Conservation (phyloP, 2,329 filamentous ascomycete species). For the Scedosporium apiospermum region DNA sequence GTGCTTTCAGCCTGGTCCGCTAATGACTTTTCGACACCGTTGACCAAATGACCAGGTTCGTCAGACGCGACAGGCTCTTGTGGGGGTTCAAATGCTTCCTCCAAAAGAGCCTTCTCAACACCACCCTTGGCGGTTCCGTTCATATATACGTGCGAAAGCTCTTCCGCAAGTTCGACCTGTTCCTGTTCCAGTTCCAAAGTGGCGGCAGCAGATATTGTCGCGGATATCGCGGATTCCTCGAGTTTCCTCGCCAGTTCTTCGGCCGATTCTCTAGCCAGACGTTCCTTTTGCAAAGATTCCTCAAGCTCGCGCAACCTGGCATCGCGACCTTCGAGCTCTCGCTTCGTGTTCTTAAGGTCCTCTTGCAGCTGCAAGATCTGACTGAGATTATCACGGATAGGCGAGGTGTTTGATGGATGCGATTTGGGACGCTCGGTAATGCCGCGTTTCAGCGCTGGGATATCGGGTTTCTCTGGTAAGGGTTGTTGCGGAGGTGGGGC, state of each 20-base stretch:
- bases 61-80: slow-evolving; percentile 20
- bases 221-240: slow-evolving; percentile 38
- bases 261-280: slow-evolving; percentile 70
- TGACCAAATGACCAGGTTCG: slow-evolving; percentile 10
- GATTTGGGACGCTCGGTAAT: slow-evolving; percentile 67
- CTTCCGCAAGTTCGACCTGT: background rate
- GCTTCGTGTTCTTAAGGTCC: slow-evolving; percentile 72
- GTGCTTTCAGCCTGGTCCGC: slow-evolving; percentile 23
- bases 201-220: slow-evolving; percentile 5
- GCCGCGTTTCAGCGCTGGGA: slow-evolving; percentile 61
- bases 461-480: slow-evolving; percentile 85
- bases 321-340: slow-evolving; percentile 55
- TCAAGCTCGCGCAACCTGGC: slow-evolving; percentile 46
- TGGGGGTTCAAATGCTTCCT: slow-evolving; percentile 37
- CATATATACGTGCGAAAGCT: slow-evolving; percentile 13
- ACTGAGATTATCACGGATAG: slow-evolving; percentile 50
- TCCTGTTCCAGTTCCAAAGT: background rate
- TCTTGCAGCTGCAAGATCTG: slow-evolving; percentile 76
- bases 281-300: slow-evolving; percentile 66
- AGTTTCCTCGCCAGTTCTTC: slow-evolving; percentile 72
- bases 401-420: slow-evolving; percentile 41
- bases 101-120: slow-evolving; percentile 28
- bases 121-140: slow-evolving; percentile 28
- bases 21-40: slow-evolving; percentile 4
- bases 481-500: slow-evolving; percentile 90